A percentile compares a stretch with the other conserved stretches of the same genome.
These are phyloP conservation scores for Penicillium herquei DNA, from an alignment of 495 filamentous ascomycete species.

Conservation along the genomic window DNA sequence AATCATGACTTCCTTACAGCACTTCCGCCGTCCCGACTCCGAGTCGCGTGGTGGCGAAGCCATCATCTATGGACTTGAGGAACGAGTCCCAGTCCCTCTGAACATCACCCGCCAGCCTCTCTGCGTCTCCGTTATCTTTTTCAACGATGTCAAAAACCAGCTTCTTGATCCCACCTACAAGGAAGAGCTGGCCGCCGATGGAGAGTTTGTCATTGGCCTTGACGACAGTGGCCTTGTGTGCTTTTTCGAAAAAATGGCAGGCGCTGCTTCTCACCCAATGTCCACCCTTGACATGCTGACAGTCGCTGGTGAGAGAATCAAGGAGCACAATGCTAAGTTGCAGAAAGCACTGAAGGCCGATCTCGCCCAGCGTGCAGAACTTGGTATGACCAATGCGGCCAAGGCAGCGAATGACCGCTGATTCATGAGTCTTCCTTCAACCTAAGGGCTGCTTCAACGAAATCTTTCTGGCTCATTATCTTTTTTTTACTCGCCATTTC, in stretches of 20 bases:
- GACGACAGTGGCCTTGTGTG: constrained; percentile 91
- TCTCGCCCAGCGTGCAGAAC: constrained; percentile 67
- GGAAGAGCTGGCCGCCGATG: constrained; percentile 85
- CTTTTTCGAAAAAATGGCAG: constrained; percentile 84
- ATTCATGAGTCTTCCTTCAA: not conserved
- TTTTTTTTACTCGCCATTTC: constrained; percentile 21
- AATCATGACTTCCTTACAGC: constrained; percentile 79
- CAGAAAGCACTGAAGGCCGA: constrained; percentile 73
- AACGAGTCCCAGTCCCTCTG: constrained; percentile 85
- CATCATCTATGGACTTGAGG: constrained; percentile 75
- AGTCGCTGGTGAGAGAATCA: constrained; percentile 71
- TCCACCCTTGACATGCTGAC: constrained; percentile 66
- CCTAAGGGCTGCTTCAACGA: not conserved
- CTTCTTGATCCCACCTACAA: constrained; percentile 74
- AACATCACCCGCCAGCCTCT: constrained; percentile 88
- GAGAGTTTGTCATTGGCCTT: constrained; percentile 78
- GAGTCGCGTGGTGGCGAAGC: constrained; percentile 77
- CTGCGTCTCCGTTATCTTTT: constrained; percentile 82
- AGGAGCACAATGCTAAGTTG: constrained; percentile 70
- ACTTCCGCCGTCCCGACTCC: constrained; percentile 87
- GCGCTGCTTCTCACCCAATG: constrained; percentile 74
- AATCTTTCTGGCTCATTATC: not conserved
- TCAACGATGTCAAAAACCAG: constrained; percentile 63
- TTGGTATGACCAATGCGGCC: constrained; percentile 72
- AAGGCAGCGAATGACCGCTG: constrained; percentile 76